Evolutionary conservation across 495 filamentous ascomycete genomes (phyloP), one percentile per base, ranked within the genome.

Genomic region (Penicillium simplicissimum): DNA sequence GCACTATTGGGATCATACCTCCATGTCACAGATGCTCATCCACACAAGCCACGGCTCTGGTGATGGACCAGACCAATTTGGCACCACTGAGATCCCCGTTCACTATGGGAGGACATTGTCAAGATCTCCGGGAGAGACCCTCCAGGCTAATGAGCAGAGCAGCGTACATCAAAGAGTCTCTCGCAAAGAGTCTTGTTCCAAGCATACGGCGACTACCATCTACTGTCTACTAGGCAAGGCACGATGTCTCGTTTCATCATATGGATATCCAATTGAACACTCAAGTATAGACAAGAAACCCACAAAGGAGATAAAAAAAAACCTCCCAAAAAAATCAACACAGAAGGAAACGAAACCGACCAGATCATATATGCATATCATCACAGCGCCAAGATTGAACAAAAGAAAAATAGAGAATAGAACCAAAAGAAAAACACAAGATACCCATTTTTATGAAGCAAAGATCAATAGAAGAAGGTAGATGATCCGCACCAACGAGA

Each of bases 321-420:
- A n/a, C 3, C 10, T 7, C 8, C 15, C n/a, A n/a, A n/a, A 28
- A 56, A 59, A 36, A 47, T 53, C 43, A 58, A 53, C 21, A 28
- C 37, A 56, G 25, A 38, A 55, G 36, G 36, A 64, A 14, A 61
- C 19, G 35, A 55, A 47, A 25, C 59, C 58, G 28, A 64, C 58
- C 64, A 15, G 7, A 43, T 52, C 61, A n/a, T 63, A 65, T 65
- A 65, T 66, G 61, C 66, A 67, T 51, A 63, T 61, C 45, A 9
- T 64, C 45, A 49, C 54, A 63, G 47, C 63, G 59, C 65, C 65
- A 59, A 51, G 51, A 60, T 33, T 59, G 62, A 40, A 56, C n/a
- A 60, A 54, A 61, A 61, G 51, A 57, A 36, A 65, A 58, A 42
- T 13, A 57, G 4, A 48, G 14, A 60, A 52, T 37, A 48, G 59